Base-by-base conservation (phyloP, 371 early-diverging fungal genomes). In the Mortierella sp. region DNA sequence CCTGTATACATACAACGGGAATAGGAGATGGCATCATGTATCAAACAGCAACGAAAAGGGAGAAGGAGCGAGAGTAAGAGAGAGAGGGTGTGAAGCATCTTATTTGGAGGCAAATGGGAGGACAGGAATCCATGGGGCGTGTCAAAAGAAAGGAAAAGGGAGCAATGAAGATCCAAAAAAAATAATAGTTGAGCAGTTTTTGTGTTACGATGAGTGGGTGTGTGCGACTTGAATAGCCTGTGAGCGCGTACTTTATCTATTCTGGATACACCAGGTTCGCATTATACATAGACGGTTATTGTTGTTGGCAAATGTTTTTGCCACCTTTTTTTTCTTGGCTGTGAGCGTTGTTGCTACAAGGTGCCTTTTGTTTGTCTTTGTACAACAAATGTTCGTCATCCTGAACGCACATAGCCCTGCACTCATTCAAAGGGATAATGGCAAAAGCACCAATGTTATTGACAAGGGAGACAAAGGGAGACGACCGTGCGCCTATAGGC, bases 1-100 rank as follows among this genome's bases (percentile, higher is more conserved):
- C 21, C 64, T 37, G 64, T 5, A 46, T 40, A 40, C 6, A 40
- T 40, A 40, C 43, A 40, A 40, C 64, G 31, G 61, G 64, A 64
- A 64, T 34, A 64, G 64, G 64, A 64, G 64, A 8, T 64, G 64
- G 64, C 21, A 64, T 40, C 64, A 37, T 64, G 64, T 64, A 34
- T 34, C 64, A 64, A 6, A 37, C 19, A 55, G 24, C 6, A 21
- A 26, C 31, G 72, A 11, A 69, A 37, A 19, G 28, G 5, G 28
- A 51, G 48, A 37, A 71, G 19, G 64, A 26, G 26, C 21, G 21
- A 37, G 64, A 26, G 24, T 24, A 34, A 70, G 44, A 48, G 28
- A 48, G 26, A 40, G 26, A 44, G 43, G 10, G 5, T 9, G 3
- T 13, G 28, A 4, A 28, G 3, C 59, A 53, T 53, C 53, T 24